These are phyloP conservation scores for Microglena sp. DNA, from an alignment of 139 green algal species.

Conservation along the genomic window DNA sequence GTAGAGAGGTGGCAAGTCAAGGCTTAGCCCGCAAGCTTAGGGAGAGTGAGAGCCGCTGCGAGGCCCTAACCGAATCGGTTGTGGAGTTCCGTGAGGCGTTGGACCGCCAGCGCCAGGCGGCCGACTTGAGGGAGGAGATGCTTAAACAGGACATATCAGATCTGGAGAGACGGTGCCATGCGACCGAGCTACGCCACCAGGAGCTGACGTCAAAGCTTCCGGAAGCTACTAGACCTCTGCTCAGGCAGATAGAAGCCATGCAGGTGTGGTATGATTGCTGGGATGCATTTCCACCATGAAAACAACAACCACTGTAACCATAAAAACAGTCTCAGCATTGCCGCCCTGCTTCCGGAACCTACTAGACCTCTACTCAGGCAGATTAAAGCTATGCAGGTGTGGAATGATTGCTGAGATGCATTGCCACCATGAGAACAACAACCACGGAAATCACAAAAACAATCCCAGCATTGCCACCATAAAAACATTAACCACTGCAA, in stretches of 20 bases:
- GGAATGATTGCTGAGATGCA: slow-evolving; percentile 35
- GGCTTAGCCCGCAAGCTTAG: slow-evolving; percentile 36
- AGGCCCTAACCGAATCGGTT: slow-evolving; percentile 40
- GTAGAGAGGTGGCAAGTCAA: slow-evolving; percentile 34
- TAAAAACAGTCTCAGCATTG: too few relatives aligned
- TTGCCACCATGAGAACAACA: too few relatives aligned
- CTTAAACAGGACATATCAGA: slow-evolving; percentile 47
- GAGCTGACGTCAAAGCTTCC: slow-evolving; percentile 76
- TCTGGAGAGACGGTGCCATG: slow-evolving; percentile 58
- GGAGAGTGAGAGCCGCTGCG: slow-evolving; percentile 46
- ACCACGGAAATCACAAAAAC: too few relatives aligned
- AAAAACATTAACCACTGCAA: too few relatives aligned
- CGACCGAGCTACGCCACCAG: slow-evolving; percentile 77
- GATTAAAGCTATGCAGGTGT: slow-evolving; percentile 79
- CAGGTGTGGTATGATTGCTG: slow-evolving; percentile 69
- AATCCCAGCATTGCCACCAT: too few relatives aligned
- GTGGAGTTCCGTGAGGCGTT: slow-evolving; percentile 53
- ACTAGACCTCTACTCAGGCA: slow-evolving; percentile 85
- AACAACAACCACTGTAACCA: too few relatives aligned
- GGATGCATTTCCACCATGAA: too few relatives aligned
- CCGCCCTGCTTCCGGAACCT: slow-evolving; percentile 82
- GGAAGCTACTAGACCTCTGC: slow-evolving; percentile 80
- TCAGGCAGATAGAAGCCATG: slow-evolving; percentile 87
- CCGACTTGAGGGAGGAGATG: slow-evolving; percentile 48
- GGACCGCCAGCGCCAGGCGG: slow-evolving; percentile 42